Evolutionary conservation across 225 moss, liverwort and hornwort species (phyloP), one percentile per base, ranked within the genome.

Genomic region (Pleurozium schreberi): DNA sequence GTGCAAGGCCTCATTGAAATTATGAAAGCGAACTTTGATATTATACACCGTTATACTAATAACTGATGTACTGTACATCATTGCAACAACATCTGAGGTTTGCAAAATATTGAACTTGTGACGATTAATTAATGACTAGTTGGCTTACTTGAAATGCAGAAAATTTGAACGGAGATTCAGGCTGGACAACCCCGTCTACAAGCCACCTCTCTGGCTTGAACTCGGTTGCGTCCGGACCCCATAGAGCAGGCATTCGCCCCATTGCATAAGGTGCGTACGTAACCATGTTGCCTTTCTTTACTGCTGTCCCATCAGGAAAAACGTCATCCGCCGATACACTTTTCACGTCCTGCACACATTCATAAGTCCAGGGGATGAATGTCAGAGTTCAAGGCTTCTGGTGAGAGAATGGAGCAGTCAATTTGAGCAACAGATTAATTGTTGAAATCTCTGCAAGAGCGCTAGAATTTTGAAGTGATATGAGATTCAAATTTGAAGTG

Each of bases 121-220:
- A 61, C 20, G 76, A 53, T 49, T 27, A 27, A 42, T 42, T 42
- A 14, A 49, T 2, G 36, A 53, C 30, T 34, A 61, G 31, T 84
- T 76, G 74, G 77, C 89, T 89, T 75, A 97, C 97, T 90, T 97
- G 97, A 75, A 97, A 97, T n/a, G 93, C 91, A 38, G 96, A 77
- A 83, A 96, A 97, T 81, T 96, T 96, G 89, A 93, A 97, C 17
- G 94, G 95, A 64, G 95, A 95, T 87, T 93, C 95, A n/a, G 88
- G 90, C 63, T 89, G 91, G 70, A 96, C 93, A 14, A 87, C 92
- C 21, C 96, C 97, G 33, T 92, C 87, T 14, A n/a, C 87, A 36
- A 97, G 92, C 97, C 97, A 97, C 64, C 97, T 90, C 50, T 95
- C 95, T 5, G 97, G 97, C 60, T 91, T 93, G 86, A 94, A 97